Evolutionary conservation across 2,329 filamentous ascomycete species (phyloP), one percentile per base, ranked within the genome.

Genomic region (Talaromyces rugulosus): DNA sequence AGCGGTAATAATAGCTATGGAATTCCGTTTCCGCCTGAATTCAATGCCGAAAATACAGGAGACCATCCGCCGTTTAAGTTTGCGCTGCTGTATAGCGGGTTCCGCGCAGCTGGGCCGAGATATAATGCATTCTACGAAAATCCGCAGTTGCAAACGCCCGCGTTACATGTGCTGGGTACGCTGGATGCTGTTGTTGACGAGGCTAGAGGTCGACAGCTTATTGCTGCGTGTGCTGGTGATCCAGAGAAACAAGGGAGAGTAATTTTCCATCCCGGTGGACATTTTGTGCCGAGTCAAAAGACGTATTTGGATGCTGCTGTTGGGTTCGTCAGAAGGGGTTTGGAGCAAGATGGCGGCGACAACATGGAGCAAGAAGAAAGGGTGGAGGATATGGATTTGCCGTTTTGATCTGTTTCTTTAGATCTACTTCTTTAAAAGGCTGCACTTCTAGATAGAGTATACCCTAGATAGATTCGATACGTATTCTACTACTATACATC

Each of bases 171-270:
- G 67, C 74, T 96, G 30, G 94, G 94, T 0, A 89, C 87, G 59
- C 79, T 96, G 67, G 94, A 97, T 78, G 91, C 89, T 2, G 91
- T 97, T 0, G 93, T 98, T 0, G 90, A 92, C 34, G 93, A 97
- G 79, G 76, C 77, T 59, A 81, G 91, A 70, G 91, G 86, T 73
- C 80, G 84, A 69, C 83, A 80, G 27, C 76, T 97, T 62, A 82
- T 90, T 2, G 87, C 92, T 28, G 81, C 83, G 54, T 91, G 87
- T 73, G 82, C 74, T 65, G 81, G 81, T 53, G 81, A 71, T 80
- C 85, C 66, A 7, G 68, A 84, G 67, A 76, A 72, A 52, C 80
- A 82, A 60, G 78, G 75, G 51, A 82, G 78, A 67, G 81, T 85
- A 58, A 81, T 89, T 58, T 86, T 89, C 68, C 92, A 96, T 75